Evolutionary conservation across 2,329 filamentous ascomycete genomes (phyloP).

Genomic region (Diaporthe vaccinii): DNA sequence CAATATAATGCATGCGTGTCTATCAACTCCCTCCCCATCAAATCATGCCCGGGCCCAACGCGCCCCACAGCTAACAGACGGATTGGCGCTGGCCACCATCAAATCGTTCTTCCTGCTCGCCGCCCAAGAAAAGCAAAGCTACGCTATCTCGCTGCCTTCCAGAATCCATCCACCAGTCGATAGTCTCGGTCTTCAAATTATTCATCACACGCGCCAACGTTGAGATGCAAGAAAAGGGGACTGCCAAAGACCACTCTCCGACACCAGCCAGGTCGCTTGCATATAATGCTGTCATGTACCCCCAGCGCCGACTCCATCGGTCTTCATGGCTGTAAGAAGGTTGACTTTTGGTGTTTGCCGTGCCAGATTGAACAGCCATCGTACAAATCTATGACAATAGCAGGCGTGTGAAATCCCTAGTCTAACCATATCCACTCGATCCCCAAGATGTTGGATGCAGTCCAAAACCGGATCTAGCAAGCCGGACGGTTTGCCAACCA

Average conservation of each 20-base stretch:
- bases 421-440: neutral
- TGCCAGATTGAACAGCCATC: neutral
- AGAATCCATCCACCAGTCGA: neutral
- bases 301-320: neutral
- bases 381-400: constrained; percentile 13
- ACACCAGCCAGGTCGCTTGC: neutral
- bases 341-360: neutral
- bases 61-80: neutral
- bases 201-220: neutral
- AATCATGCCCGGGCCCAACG: neutral
- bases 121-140: neutral
- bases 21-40: neutral
- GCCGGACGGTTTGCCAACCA: neutral
- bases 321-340: neutral
- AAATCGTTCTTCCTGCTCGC: neutral
- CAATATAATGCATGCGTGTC: neutral
- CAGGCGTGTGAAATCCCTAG: neutral
- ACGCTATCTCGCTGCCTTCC: constrained; percentile 5
- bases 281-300: neutral
- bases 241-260: neutral
- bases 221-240: neutral
- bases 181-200: neutral
- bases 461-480: neutral
- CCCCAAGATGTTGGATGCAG: neutral
- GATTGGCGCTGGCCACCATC: neutral